These are phyloP conservation scores for Botrytis tulipae DNA, from an alignment of 2,329 filamentous ascomycete species.

Conservation along the genomic window DNA sequence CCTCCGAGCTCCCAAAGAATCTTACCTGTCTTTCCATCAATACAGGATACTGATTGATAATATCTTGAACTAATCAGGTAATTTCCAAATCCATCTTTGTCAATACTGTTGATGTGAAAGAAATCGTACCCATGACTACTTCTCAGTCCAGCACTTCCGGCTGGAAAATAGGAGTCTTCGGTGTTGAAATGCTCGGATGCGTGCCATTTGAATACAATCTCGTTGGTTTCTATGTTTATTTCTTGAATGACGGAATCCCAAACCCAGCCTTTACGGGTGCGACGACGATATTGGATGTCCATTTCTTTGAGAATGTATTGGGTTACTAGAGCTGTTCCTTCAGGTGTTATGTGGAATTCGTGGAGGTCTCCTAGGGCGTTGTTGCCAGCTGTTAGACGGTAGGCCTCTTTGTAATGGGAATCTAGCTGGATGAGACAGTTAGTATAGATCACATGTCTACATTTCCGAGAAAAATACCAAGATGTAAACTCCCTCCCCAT, in stretches of 20 bases:
- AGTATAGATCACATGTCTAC: background rate
- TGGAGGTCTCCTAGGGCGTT: slow-evolving; percentile 49
- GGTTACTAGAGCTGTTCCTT: slow-evolving; percentile 45
- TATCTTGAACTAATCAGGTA: slow-evolving; percentile 48
- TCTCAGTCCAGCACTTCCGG: background rate
- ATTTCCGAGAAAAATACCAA: background rate
- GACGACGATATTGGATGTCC: slow-evolving; percentile 38
- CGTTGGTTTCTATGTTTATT: background rate
- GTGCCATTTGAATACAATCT: slow-evolving; percentile 1
- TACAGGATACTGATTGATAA: slow-evolving; percentile 43
- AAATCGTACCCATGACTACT: slow-evolving; percentile 37
- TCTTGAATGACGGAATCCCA: slow-evolving; percentile 12
- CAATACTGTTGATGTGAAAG: slow-evolving; percentile 39
- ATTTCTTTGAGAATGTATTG: slow-evolving; percentile 42
- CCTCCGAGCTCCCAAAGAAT: slow-evolving; percentile 49
- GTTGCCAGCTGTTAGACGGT: slow-evolving; percentile 30
- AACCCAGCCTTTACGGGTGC: background rate
- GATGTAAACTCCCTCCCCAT: slow-evolving; percentile 9
- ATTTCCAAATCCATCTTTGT: slow-evolving; percentile 43
- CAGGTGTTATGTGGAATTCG: slow-evolving; percentile 45
- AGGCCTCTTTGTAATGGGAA: slow-evolving; percentile 9
- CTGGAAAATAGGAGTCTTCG: background rate
- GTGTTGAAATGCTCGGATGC: background rate
- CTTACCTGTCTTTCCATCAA: slow-evolving; percentile 43
- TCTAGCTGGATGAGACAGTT: background rate